Conservation (phyloP, 1,139 yeast genomes). For the Zygoascus meyerae region DNA sequence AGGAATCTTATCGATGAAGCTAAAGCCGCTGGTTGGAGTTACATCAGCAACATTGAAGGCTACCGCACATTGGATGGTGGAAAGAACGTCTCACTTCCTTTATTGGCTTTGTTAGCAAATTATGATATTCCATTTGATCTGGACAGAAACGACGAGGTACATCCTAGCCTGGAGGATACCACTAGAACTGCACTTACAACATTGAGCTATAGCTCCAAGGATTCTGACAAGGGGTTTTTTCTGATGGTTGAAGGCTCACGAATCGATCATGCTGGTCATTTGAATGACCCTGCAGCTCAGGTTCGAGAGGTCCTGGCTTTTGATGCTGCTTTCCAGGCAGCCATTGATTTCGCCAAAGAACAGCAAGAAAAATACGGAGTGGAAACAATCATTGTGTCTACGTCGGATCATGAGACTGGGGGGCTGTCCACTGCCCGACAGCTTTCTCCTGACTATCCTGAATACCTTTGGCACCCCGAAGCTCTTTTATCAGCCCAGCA, state of each 20-base stretch:
- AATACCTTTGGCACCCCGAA: slow-evolving; percentile 73
- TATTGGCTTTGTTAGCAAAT: slow-evolving; percentile 64
- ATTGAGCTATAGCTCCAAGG: slow-evolving; percentile 54
- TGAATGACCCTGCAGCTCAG: slow-evolving; percentile 84
- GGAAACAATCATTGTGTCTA: slow-evolving; percentile 69
- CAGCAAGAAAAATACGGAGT: slow-evolving; percentile 39
- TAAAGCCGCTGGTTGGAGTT: slow-evolving; percentile 54
- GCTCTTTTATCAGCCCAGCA: slow-evolving; percentile 59
- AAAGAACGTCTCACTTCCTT: slow-evolving; percentile 57
- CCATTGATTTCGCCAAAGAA: slow-evolving; percentile 55
- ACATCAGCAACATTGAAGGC: slow-evolving; percentile 50
- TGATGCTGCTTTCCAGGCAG: slow-evolving; percentile 69
- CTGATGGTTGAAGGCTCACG: slow-evolving; percentile 79
- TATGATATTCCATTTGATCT: slow-evolving; percentile 75
- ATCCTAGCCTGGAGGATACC: slow-evolving; percentile 74
- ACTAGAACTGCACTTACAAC: slow-evolving; percentile 64
- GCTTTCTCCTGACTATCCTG: slow-evolving; percentile 51
- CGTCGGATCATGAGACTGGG: slow-evolving; percentile 91
- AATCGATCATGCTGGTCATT: slow-evolving; percentile 89
- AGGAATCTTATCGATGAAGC: slow-evolving; percentile 62
- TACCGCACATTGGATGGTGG: slow-evolving; percentile 56
- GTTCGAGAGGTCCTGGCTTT: slow-evolving; percentile 71
- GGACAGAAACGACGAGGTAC: slow-evolving; percentile 52
- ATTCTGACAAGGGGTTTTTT: slow-evolving; percentile 70
- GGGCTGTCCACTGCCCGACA: slow-evolving; percentile 78